Evolutionary conservation across 805 yeast genomes (phyloP).

Genomic region (Pichia eremophila): DNA sequence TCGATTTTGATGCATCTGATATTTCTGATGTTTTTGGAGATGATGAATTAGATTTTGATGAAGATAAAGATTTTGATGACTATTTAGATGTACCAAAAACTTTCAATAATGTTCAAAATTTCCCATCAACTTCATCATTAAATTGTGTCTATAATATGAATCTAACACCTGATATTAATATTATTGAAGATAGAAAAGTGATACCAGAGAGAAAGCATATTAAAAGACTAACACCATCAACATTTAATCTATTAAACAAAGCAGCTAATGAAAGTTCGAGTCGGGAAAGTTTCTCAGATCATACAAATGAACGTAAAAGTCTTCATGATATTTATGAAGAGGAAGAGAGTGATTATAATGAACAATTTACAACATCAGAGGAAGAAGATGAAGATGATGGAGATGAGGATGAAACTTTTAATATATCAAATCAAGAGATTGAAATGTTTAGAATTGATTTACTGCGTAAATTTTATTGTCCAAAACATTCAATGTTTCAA

Average conservation of each 20-base stretch:
- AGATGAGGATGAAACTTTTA: constrained; percentile 10
- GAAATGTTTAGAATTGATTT: constrained; percentile 20
- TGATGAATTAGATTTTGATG: constrained; percentile 13
- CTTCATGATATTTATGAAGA: neutral
- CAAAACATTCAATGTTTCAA: constrained; percentile 21
- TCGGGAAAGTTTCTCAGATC: constrained; percentile 2
- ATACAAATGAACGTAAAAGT: neutral
- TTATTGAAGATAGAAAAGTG: no score
- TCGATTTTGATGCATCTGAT: constrained; percentile 24
- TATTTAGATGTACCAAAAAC: neutral
- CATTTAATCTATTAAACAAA: constrained; percentile 17
- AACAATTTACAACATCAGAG: neutral
- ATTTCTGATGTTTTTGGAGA: constrained; percentile 13
- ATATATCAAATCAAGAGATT: constrained; percentile 18
- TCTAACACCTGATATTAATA: constrained; percentile 2
- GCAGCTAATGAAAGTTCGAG: neutral
- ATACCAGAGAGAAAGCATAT: neutral
- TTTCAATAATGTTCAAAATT: neutral
- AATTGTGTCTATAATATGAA: constrained; percentile 24
- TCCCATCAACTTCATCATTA: constrained; percentile 15
- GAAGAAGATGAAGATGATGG: constrained; percentile 11
- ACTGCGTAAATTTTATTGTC: constrained; percentile 15
- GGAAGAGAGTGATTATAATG: neutral
- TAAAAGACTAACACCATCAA: constrained; percentile 6
- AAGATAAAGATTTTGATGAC: neutral